Base-by-base conservation (phyloP, 371 early-diverging fungal genomes). In the Mucor irregularis region DNA sequence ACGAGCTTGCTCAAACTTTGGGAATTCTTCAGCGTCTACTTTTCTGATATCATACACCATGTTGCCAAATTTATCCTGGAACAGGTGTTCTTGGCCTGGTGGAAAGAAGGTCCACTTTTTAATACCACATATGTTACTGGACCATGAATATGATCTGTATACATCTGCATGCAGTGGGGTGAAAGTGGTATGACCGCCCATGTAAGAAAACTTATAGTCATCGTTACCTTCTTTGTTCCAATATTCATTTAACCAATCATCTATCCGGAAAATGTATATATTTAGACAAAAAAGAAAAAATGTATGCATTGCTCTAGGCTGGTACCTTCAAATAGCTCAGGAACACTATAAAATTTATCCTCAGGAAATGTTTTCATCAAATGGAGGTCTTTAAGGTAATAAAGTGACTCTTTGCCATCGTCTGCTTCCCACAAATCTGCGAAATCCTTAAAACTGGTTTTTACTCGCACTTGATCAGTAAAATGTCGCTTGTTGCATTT, bases 131-230 rank as follows among this genome's bases (percentile, higher is more conserved):
- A 90, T 81, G 47, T 90, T 90, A 33, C 86, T 78, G n/a, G 85
- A 85, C 90, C 90, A 90, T 14, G 88, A 87, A 60, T 86, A 89
- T 19, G 88, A 88, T 44, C 84, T 69, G 50, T 78, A 84, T n/a
- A 90, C 90, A 64, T 90, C 90, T 17, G 84, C 81, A 61, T 90
- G 90, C 49, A 90, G 80, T 4, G 89, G 88, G n/a, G 90, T 90
- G 64, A 85, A 88, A 0, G 89, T 87, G 17, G 78, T 81, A 47
- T 84, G 60, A 10, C 86, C 84, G 19, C 90, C 89, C 71, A 88
- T 80, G 49, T 89, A 90, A 9, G 83, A 75, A 63, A 90, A 90
- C 28, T 85, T 78, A 69, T 87, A 89, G 48, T 90, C 89, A 29
- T 68, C 53, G 13, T 53, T 44, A n/a, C 74, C 70, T 6, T 34